Percentiles rank a stretch among this genome's conserved stretches.
phyloP scores from a whole-genome alignment of 2,329 filamentous ascomycete species.

The Ambrosiella cleistominuta region DNA sequence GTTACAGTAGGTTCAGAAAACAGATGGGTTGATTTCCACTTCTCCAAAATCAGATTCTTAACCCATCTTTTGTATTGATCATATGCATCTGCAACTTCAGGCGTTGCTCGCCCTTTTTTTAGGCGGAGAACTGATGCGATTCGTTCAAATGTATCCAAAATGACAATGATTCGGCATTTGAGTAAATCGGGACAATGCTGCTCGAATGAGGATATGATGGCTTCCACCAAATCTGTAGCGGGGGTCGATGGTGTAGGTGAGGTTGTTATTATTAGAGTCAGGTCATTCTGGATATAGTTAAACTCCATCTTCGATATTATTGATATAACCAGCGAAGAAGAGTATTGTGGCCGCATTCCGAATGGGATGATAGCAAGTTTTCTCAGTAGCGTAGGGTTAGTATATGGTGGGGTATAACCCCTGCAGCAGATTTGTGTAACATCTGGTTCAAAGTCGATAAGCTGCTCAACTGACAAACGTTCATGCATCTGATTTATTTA shows the following conservation, averaged over 20 bases:
- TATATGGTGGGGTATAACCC: no score
- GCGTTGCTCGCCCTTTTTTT: conserved; percentile 36
- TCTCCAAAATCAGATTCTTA: conserved; percentile 21
- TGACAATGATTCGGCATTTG: conserved; percentile 29
- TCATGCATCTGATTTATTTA: no score
- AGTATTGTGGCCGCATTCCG: no score
- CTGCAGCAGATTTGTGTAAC: no score
- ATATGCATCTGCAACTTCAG: conserved; percentile 26
- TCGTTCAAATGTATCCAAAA: conserved; percentile 35
- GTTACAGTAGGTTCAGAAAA: not conserved
- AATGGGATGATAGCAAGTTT: no score
- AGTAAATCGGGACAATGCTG: conserved; percentile 25
- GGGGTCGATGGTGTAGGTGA: conserved; percentile 38
- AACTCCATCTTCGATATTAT: not conserved
- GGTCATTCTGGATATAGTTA: not conserved
- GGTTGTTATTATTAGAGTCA: conserved; percentile 31
- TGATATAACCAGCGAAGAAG: no score
- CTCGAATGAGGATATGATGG: conserved; percentile 29
- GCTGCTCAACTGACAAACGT: no score
- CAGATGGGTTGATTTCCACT: conserved; percentile 10
- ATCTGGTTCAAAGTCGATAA: no score
- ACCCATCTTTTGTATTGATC: conserved; percentile 30
- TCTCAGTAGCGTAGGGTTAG: no score
- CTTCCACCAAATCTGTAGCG: conserved; percentile 31
- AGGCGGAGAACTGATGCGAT: conserved; percentile 27